Percentiles rank a stretch among this genome's conserved stretches.
Conservation (phyloP, 768 basidiomycete species). For the Mycena filopes region DNA sequence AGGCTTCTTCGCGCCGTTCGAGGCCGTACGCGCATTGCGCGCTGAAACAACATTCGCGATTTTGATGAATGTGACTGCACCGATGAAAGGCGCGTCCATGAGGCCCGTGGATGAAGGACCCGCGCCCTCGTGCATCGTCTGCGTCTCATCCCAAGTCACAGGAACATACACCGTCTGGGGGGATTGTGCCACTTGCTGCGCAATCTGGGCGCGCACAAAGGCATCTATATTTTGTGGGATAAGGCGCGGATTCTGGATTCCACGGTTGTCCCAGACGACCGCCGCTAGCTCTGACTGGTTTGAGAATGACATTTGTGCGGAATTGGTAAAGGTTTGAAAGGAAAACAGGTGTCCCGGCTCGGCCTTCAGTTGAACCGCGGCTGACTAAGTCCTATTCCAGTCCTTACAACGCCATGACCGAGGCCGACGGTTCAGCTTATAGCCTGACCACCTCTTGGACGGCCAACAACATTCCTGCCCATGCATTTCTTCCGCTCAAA, state of each 20-base stretch:
- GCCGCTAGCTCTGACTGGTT: neutral
- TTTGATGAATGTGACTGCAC: conserved; percentile 1
- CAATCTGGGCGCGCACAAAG: conserved; percentile 9
- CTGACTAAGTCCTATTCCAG: too few relatives aligned
- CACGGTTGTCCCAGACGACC: conserved; percentile 12
- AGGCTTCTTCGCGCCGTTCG: neutral
- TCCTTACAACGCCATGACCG: too few relatives aligned
- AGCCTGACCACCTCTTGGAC: too few relatives aligned
- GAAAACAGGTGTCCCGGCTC: too few relatives aligned
- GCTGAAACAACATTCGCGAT: neutral
- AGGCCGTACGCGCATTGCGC: neutral
- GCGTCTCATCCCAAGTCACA: conserved; percentile 4
- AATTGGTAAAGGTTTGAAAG: too few relatives aligned
- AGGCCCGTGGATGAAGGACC: conserved; percentile 1
- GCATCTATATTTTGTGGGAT: neutral
- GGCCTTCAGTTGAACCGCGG: too few relatives aligned
- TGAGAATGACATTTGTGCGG: neutral
- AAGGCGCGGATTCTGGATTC: neutral
- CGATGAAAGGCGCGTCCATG: conserved; percentile 18
- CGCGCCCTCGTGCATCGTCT: neutral
- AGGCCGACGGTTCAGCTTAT: too few relatives aligned
- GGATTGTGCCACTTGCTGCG: neutral
- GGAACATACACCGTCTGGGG: neutral
- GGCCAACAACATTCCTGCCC: neutral
- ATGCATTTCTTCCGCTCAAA: conserved; percentile 30